Conservation (phyloP, 768 basidiomycete species). For the Tremella mesenterica region DNA sequence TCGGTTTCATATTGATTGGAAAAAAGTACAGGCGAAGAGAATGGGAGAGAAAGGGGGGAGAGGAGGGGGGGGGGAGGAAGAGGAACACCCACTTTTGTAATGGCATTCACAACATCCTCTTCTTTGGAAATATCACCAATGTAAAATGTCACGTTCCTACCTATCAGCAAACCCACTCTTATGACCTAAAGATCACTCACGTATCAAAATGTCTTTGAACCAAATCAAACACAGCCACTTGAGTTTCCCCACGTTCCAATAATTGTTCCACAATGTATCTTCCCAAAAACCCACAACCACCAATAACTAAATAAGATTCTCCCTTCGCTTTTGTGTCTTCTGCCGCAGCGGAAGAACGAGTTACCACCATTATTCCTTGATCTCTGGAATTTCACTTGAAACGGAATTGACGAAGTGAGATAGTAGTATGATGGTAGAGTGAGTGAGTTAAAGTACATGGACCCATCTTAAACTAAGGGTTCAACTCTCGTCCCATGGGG, state of each 20-base stretch:
- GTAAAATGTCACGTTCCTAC: constrained; percentile 57
- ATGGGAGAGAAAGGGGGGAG: not conserved
- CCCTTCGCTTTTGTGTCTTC: not conserved
- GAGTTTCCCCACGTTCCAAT: constrained; percentile 60
- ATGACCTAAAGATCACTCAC: constrained; percentile 25
- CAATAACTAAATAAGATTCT: constrained; percentile 82
- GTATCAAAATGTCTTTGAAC: constrained; percentile 70
- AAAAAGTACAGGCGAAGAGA: too few relatives aligned
- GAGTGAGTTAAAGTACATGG: too few relatives aligned
- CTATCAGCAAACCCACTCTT: not conserved
- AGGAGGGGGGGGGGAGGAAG: not conserved
- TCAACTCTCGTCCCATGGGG: too few relatives aligned
- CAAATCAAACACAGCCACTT: constrained; percentile 80
- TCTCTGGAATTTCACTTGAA: too few relatives aligned
- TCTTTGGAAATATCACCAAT: constrained; percentile 79
- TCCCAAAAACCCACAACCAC: constrained; percentile 61
- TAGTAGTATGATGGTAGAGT: too few relatives aligned
- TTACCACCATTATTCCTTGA: not conserved
- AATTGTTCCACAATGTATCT: constrained; percentile 83
- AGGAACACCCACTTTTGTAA: constrained; percentile 57
- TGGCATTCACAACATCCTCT: constrained; percentile 60
- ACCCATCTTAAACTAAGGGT: too few relatives aligned
- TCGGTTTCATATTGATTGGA: too few relatives aligned
- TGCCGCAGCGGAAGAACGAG: not conserved
- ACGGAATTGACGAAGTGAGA: too few relatives aligned